These are phyloP conservation scores for Colletotrichum kahawae DNA, from an alignment of 2,329 filamentous ascomycete genomes.

Conservation along the genomic window DNA sequence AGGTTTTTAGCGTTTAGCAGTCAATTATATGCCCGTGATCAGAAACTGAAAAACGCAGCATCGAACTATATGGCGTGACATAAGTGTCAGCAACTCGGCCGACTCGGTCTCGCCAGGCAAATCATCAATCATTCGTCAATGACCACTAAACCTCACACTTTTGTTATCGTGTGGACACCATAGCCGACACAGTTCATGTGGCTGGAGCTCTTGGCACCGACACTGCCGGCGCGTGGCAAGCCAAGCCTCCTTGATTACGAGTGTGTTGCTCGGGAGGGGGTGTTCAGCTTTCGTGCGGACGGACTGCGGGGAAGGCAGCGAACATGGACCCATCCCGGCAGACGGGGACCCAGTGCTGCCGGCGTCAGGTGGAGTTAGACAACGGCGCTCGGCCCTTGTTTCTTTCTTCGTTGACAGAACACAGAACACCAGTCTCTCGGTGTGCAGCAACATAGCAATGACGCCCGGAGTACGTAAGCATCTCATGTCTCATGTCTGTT, in stretches of 20 bases:
- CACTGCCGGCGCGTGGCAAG: not conserved
- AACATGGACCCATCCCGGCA: not conserved
- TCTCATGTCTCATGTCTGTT: not conserved
- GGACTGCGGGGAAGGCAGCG: constrained; percentile 6
- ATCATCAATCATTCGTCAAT: not conserved
- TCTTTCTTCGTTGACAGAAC: not conserved
- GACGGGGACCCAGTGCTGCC: not conserved
- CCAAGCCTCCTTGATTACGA: not conserved
- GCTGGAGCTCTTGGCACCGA: not conserved
- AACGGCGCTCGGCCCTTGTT: constrained; percentile 1
- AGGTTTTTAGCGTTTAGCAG: not conserved
- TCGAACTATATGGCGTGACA: not conserved
- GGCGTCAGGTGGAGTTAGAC: constrained; percentile 6
- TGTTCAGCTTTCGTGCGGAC: not conserved
- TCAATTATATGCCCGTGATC: not conserved
- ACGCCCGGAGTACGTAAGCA: not conserved
- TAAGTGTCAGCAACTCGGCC: not conserved
- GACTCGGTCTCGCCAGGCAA: not conserved
- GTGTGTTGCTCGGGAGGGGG: not conserved
- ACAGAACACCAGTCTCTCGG: not conserved
- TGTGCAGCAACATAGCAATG: not conserved
- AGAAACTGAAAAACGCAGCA: constrained; percentile 5
- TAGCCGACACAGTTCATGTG: not conserved
- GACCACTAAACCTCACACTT: not conserved
- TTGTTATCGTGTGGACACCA: not conserved